Evolutionary conservation across 768 basidiomycete genomes (phyloP).

Genomic region (Pulveroboletus sp.): DNA sequence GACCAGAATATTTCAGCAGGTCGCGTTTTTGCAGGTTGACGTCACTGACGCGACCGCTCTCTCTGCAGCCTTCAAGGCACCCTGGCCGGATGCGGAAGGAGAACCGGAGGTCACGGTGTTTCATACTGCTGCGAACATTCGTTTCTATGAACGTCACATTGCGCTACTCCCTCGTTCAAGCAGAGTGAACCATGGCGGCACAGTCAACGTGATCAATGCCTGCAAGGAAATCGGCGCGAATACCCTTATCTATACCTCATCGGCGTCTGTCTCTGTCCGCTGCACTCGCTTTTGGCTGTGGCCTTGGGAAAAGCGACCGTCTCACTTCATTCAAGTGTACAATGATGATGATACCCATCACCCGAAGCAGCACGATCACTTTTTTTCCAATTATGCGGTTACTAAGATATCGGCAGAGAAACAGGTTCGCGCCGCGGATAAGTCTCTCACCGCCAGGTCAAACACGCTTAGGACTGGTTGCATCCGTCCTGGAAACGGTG

Average conservation of each 20-base stretch:
- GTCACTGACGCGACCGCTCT: conserved; percentile 51
- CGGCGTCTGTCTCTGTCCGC: conserved; percentile 57
- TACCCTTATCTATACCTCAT: conserved; percentile 67
- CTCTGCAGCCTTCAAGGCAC: conserved; percentile 54
- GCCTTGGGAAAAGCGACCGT: conserved; percentile 67
- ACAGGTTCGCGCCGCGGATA: conserved; percentile 40
- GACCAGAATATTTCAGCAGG: conserved; percentile 45
- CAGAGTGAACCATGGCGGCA: conserved; percentile 62
- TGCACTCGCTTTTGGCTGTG: conserved; percentile 60
- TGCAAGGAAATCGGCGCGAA: conserved; percentile 50
- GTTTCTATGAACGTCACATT: conserved; percentile 64
- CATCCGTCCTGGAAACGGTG: conserved; percentile 73
- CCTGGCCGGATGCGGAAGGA: conserved; percentile 47
- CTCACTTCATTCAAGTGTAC: conserved; percentile 56
- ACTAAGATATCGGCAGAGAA: conserved; percentile 59
- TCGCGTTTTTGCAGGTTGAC: conserved; percentile 57
- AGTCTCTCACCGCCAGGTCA: conserved; percentile 27
- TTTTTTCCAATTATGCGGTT: conserved; percentile 76
- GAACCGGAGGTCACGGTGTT: conserved; percentile 53
- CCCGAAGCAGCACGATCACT: conserved; percentile 53
- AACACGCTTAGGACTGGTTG: conserved; percentile 58
- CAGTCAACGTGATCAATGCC: conserved; percentile 60
- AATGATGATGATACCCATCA: conserved; percentile 54
- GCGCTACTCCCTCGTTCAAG: conserved; percentile 50
- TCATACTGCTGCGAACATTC: conserved; percentile 74